A percentile compares a stretch with the other conserved stretches of the same genome.
Evolutionary conservation across 2,329 filamentous ascomycete species (phyloP).

Genomic region (Ceratocystis cacaofunesta): DNA sequence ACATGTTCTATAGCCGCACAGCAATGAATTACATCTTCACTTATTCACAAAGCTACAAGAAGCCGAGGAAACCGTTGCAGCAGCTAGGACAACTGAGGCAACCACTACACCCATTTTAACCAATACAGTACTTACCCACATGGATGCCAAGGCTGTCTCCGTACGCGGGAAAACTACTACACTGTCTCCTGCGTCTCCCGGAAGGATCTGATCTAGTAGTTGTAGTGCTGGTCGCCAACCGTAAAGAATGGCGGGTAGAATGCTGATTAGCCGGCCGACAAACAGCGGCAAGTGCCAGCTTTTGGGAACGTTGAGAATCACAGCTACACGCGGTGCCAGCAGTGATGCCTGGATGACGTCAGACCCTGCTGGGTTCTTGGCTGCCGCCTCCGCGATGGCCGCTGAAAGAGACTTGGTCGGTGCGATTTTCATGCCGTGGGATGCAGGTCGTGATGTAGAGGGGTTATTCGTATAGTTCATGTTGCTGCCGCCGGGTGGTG

Average conservation of each 20-base stretch:
- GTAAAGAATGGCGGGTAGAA: constrained; percentile 57
- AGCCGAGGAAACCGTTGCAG: not conserved
- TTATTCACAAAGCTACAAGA: not conserved
- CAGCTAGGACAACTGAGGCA: not conserved
- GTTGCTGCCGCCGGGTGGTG: not conserved
- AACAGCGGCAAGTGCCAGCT: constrained; percentile 62
- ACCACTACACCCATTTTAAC: not conserved
- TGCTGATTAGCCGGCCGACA: constrained; percentile 55
- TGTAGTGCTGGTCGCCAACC: constrained; percentile 53
- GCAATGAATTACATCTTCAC: too few species aligned
- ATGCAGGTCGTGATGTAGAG: not conserved
- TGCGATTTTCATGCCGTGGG: constrained; percentile 13
- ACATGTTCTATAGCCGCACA: not conserved
- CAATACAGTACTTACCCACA: constrained; percentile 45
- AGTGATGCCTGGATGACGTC: constrained; percentile 26
- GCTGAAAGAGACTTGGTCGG: constrained; percentile 15
- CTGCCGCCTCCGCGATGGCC: constrained; percentile 12
- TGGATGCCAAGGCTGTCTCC: constrained; percentile 55
- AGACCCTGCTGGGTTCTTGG: constrained; percentile 5
- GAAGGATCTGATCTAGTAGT: constrained; percentile 49
- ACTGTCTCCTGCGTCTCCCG: constrained; percentile 18
- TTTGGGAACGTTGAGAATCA: constrained; percentile 57
- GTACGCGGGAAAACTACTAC: constrained; percentile 33
- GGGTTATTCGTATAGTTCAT: not conserved
- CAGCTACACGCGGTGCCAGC: constrained; percentile 63